These are phyloP conservation scores for Tuber calosporum DNA, from an alignment of 495 filamentous ascomycete species.

Conservation along the genomic window DNA sequence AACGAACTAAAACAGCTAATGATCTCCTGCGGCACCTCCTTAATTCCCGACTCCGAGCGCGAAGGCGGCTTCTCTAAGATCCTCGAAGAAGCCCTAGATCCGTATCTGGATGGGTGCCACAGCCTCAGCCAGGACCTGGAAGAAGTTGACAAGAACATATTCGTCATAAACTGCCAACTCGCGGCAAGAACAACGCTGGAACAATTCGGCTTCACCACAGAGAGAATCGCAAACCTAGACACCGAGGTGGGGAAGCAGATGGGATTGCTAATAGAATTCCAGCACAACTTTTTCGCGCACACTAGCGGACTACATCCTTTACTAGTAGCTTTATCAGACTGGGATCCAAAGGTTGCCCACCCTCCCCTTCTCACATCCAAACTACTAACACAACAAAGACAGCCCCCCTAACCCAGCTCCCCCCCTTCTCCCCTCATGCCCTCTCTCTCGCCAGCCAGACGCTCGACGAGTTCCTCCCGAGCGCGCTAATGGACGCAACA, in stretches of 20 bases:
- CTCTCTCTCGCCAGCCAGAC: conserved; percentile 62
- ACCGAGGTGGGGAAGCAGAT: conserved; percentile 45
- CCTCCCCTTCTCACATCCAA: not conserved
- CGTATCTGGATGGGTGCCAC: conserved; percentile 68
- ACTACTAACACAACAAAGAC: conserved; percentile 14
- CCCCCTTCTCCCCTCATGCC: conserved; percentile 56
- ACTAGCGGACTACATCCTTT: conserved; percentile 67
- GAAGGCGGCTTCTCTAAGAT: conserved; percentile 68
- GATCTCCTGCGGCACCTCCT: conserved; percentile 75
- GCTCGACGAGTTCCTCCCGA: conserved; percentile 86
- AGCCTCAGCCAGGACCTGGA: conserved; percentile 58
- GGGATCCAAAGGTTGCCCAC: conserved; percentile 28
- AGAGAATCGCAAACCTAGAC: conserved; percentile 47
- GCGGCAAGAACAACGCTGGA: conserved; percentile 50
- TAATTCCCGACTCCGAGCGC: conserved; percentile 52
- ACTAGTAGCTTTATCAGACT: conserved; percentile 54
- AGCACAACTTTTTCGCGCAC: conserved; percentile 62
- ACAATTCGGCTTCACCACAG: conserved; percentile 53
- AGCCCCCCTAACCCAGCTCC: conserved; percentile 47
- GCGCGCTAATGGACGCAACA: conserved; percentile 82
- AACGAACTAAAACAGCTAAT: conserved; percentile 66
- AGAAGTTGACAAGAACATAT: conserved; percentile 58
- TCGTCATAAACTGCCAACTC: conserved; percentile 73
- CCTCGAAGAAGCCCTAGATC: conserved; percentile 75
- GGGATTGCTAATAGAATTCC: conserved; percentile 50